Percentiles rank a stretch among this genome's conserved stretches.
These are phyloP conservation scores for Beauveria australis DNA, from an alignment of 2,329 filamentous ascomycete genomes.

Conservation along the genomic window DNA sequence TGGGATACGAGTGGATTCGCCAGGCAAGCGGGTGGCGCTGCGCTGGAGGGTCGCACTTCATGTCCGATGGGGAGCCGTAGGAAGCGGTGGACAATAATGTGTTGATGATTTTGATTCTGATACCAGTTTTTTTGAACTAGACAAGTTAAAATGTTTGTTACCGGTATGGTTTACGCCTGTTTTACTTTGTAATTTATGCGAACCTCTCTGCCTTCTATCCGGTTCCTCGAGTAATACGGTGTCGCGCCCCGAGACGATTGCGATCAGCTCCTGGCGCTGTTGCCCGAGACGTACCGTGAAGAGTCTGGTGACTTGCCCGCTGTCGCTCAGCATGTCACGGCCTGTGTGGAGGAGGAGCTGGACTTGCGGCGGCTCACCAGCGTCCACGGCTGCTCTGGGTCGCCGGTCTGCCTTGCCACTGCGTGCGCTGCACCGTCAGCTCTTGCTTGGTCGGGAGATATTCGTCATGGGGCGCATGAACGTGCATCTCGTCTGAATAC, in stretches of 20 bases:
- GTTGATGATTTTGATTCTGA: background rate
- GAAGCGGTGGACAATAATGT: background rate
- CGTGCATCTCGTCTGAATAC: background rate
- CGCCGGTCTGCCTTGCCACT: constrained; percentile 15
- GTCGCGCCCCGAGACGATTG: background rate
- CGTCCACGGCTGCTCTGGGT: constrained; percentile 5
- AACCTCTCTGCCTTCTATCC: background rate
- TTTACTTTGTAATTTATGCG: background rate
- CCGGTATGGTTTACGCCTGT: background rate
- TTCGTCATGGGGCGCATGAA: background rate
- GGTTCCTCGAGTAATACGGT: background rate
- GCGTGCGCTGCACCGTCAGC: constrained; percentile 19
- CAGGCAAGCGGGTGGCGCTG: no score
- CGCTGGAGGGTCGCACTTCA: no score
- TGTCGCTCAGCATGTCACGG: background rate
- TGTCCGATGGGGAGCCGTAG: constrained; percentile 19
- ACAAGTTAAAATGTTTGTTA: background rate
- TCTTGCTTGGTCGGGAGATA: constrained; percentile 11
- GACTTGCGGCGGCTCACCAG: constrained; percentile 17
- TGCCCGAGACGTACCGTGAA: constrained; percentile 31
- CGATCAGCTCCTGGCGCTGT: background rate
- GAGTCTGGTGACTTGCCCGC: constrained; percentile 11
- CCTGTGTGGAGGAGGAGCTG: constrained; percentile 10
- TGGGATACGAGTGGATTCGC: no score
- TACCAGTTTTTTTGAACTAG: background rate